Evolutionary conservation across 1,284 basidiomycete genomes (phyloP).

Genomic region (Cryptococcus sp.): DNA sequence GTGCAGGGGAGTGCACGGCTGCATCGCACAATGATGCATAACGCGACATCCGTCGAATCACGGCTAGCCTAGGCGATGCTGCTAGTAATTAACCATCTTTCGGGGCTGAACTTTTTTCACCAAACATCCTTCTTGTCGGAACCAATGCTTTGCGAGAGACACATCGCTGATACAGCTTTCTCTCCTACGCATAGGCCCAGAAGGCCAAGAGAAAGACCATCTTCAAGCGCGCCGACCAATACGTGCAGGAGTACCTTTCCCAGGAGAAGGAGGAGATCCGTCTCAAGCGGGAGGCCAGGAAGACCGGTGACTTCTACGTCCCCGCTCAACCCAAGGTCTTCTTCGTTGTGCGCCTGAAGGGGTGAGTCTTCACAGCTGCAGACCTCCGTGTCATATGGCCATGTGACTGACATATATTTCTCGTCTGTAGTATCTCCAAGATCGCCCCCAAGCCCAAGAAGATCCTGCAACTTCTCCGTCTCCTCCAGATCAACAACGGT

Average conservation of each 20-base stretch:
- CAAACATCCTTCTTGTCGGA: not conserved
- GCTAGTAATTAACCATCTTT: conserved; percentile 94
- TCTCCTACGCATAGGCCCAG: conserved; percentile 62
- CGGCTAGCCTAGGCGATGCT: conserved; percentile 63
- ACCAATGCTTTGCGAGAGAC: not conserved
- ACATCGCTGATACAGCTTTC: conserved; percentile 17
- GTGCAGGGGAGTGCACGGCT: conserved; percentile 1
- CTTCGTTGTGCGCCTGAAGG: conserved; percentile 96
- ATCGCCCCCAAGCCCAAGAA: conserved; percentile 99
- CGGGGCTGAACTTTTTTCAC: conserved; percentile 70
- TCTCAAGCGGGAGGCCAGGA: conserved; percentile 88
- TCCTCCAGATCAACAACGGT: conserved; percentile 99
- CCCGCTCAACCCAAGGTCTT: conserved; percentile 95
- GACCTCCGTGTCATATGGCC: conserved; percentile 3
- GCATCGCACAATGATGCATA: conserved; percentile 72
- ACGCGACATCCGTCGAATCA: conserved; percentile 56
- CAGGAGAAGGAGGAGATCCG: conserved; percentile 97
- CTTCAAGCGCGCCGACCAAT: conserved; percentile 99
- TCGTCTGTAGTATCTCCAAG: conserved; percentile 84
- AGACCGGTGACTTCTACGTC: conserved; percentile 95
- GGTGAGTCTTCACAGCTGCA: conserved; percentile 60
- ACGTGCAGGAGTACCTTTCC: conserved; percentile 93
- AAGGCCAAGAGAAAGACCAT: conserved; percentile 93
- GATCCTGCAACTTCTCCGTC: conserved; percentile 96
- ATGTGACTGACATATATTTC: not conserved